Evolutionary conservation across 176 grass and related monocot species (phyloP).

Genomic region (Ampelocalamus luodianensis): DNA sequence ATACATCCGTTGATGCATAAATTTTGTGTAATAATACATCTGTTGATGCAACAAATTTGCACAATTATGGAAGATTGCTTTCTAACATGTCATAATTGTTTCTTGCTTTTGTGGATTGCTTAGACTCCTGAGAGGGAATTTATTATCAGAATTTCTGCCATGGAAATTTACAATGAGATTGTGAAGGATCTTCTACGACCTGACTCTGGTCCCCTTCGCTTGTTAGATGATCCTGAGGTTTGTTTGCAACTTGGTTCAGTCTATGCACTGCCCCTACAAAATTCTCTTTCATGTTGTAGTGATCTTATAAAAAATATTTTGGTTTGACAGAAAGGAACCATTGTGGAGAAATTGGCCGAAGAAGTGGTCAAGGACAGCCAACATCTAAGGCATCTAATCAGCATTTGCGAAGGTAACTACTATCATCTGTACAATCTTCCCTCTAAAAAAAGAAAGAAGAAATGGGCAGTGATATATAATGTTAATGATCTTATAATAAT

Average conservation of each 20-base stretch:
- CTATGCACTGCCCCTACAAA: not conserved
- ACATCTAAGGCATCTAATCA: constrained; percentile 87
- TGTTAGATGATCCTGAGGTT: constrained; percentile 99
- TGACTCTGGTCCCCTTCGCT: constrained; percentile 80
- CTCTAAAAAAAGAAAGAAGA: constrained; percentile 16
- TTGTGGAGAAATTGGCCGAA: constrained; percentile 92
- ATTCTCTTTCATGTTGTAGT: constrained; percentile 14
- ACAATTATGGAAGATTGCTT: not conserved
- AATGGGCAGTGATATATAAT: constrained; percentile 6
- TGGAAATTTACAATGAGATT: constrained; percentile 96
- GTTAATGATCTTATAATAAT: too few relatives aligned
- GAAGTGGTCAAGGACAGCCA: constrained; percentile 74
- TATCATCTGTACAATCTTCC: not conserved
- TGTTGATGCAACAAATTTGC: constrained; percentile 19
- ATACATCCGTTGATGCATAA: constrained; percentile 29
- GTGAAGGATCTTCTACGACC: constrained; percentile 94
- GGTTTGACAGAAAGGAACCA: constrained; percentile 83
- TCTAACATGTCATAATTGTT: constrained; percentile 33
- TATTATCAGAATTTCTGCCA: constrained; percentile 63
- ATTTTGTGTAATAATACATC: constrained; percentile 17
- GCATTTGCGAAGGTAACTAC: constrained; percentile 80
- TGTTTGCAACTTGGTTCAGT: constrained; percentile 18
- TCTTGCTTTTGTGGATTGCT: constrained; percentile 30
- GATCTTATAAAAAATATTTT: constrained; percentile 27
- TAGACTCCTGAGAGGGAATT: constrained; percentile 84